These are phyloP conservation scores for Cercospora sesami DNA, from an alignment of 2,329 filamentous ascomycete species.

Conservation along the genomic window DNA sequence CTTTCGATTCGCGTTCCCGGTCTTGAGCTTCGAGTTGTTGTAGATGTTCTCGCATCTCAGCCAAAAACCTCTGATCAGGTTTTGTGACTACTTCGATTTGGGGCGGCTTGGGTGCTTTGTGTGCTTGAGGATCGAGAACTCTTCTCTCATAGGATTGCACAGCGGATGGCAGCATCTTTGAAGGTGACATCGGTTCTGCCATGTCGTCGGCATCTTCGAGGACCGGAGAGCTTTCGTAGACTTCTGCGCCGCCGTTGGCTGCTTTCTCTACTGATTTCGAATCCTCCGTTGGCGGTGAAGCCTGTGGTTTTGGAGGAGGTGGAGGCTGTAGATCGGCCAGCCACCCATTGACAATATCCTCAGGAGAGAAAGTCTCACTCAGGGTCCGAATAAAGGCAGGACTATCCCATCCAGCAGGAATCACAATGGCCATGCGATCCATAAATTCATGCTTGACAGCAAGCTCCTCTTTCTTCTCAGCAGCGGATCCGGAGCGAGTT, in stretches of 20 bases:
- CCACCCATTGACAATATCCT: conserved; percentile 82
- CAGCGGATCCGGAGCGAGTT: conserved; percentile 55
- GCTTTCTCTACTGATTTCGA: conserved; percentile 28
- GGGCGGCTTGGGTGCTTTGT: conserved; percentile 32
- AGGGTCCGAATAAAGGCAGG: conserved; percentile 96
- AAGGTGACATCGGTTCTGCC: conserved; percentile 24
- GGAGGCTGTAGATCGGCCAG: conserved; percentile 43
- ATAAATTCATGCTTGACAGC: conserved; percentile 64
- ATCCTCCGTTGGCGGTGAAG: conserved; percentile 35
- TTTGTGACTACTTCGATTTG: conserved; percentile 39
- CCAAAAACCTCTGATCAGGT: conserved; percentile 39
- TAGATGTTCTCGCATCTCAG: conserved; percentile 57
- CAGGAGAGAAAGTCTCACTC: conserved; percentile 87
- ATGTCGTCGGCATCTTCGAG: conserved; percentile 27
- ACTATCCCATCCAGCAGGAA: conserved; percentile 97
- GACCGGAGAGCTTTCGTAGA: conserved; percentile 33
- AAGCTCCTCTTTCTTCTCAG: conserved; percentile 46
- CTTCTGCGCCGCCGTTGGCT: conserved; percentile 32
- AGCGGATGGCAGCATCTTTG: conserved; percentile 31
- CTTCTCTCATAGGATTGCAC: conserved; percentile 35
- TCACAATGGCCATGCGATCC: conserved; percentile 80
- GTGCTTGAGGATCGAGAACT: conserved; percentile 38
- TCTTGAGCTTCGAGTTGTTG: conserved; percentile 72
- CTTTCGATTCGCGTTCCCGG: conserved; percentile 49
- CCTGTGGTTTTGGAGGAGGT: conserved; percentile 58